These are phyloP conservation scores for Coemansia sp. DNA, from an alignment of 192 early-diverging fungal species.

Conservation along the genomic window DNA sequence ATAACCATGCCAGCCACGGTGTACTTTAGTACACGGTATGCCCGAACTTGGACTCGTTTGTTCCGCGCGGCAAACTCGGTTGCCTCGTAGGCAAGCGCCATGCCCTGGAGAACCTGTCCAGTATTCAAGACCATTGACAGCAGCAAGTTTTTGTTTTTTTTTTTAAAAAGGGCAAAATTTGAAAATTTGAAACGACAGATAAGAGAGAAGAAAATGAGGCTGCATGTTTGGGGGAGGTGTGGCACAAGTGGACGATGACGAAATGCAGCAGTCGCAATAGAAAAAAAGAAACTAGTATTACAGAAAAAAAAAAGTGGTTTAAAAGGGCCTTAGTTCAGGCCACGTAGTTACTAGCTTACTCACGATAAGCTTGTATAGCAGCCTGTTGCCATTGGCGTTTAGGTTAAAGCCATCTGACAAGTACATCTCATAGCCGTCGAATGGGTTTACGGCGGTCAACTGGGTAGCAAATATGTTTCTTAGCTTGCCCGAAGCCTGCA, in stretches of 20 bases:
- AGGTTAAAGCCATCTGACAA: constrained; percentile 67
- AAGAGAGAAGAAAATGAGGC: too few species aligned
- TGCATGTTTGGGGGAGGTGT: too few species aligned
- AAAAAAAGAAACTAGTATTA: not conserved
- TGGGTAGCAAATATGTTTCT: not conserved
- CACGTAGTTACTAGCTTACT: constrained; percentile 8
- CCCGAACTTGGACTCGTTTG: constrained; percentile 39
- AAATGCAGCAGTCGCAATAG: too few species aligned
- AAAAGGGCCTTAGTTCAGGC: constrained; percentile 17
- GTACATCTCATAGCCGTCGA: constrained; percentile 45
- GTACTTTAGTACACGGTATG: constrained; percentile 31
- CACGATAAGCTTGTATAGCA: constrained; percentile 29
- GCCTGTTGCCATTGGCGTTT: constrained; percentile 58
- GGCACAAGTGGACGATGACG: too few species aligned
- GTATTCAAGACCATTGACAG: constrained; percentile 32
- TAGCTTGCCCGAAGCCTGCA: not conserved
- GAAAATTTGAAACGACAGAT: not conserved
- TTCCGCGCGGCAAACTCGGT: constrained; percentile 38
- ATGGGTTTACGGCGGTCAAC: not conserved
- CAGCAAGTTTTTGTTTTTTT: not conserved
- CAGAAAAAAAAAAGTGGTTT: not conserved
- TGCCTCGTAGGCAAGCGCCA: constrained; percentile 42
- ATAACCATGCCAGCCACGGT: constrained; percentile 34
- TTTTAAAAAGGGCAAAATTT: not conserved
- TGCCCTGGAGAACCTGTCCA: constrained; percentile 28